Conservation (phyloP, 2,329 filamentous ascomycete species). For the Epichloe amarillans region DNA sequence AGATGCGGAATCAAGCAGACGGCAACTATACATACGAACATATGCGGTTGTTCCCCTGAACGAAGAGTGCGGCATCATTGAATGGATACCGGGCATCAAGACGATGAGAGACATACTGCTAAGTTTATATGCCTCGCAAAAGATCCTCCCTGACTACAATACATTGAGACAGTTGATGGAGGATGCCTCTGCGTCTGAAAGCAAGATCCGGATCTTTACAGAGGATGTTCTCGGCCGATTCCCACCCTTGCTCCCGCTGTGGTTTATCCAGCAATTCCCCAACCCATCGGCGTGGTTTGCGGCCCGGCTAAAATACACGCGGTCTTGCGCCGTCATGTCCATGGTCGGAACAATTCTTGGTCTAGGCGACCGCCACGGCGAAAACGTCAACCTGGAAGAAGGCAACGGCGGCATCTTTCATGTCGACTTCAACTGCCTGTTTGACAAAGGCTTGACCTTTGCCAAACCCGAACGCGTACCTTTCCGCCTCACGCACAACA, state of each 20-base stretch:
- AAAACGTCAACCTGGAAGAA: slow-evolving; percentile 93
- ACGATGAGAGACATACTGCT: slow-evolving; percentile 86
- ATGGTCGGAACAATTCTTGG: slow-evolving; percentile 95
- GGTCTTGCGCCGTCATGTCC: slow-evolving; percentile 97
- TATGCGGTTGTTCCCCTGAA: slow-evolving; percentile 96
- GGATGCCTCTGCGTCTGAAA: slow-evolving; percentile 42
- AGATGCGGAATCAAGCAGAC: slow-evolving; percentile 78
- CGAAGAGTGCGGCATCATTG: slow-evolving; percentile 93
- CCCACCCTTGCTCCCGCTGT: slow-evolving; percentile 74
- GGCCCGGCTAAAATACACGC: slow-evolving; percentile 76
- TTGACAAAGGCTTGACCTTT: slow-evolving; percentile 94
- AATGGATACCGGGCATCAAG: slow-evolving; percentile 96
- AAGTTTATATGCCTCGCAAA: slow-evolving; percentile 61
- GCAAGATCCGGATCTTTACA: slow-evolving; percentile 58
- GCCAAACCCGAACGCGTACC: slow-evolving; percentile 89
- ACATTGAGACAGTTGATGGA: slow-evolving; percentile 52
- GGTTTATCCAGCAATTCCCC: slow-evolving; percentile 93
- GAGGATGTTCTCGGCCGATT: slow-evolving; percentile 52
- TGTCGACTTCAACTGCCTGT: slow-evolving; percentile 98
- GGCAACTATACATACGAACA: slow-evolving; percentile 89
- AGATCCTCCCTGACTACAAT: slow-evolving; percentile 55
- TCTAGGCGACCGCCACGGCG: slow-evolving; percentile 87
- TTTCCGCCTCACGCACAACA: slow-evolving; percentile 95
- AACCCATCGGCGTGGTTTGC: slow-evolving; percentile 88
- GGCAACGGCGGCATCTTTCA: slow-evolving; percentile 89